phyloP scores from a whole-genome alignment of 495 filamentous ascomycete species.

The Penicillium crystallinum region DNA sequence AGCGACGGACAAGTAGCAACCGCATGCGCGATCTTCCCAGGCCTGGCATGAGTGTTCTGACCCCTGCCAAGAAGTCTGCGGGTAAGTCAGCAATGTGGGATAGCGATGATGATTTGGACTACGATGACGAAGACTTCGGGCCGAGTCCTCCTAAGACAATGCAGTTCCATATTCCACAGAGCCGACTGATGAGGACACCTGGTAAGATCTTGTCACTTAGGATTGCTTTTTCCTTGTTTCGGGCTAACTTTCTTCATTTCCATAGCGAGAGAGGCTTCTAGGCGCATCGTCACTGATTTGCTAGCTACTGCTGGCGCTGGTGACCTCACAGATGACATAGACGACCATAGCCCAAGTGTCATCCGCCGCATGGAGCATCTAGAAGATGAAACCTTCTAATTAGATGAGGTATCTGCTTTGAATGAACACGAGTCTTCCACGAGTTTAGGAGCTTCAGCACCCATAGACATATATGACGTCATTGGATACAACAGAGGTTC shows the following conservation, averaged over 20 bases:
- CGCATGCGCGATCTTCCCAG: constrained; percentile 42
- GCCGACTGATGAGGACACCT: constrained; percentile 83
- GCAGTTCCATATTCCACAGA: constrained; percentile 88
- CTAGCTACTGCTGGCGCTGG: constrained; percentile 66
- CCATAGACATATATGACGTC: background rate
- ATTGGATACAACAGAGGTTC: background rate
- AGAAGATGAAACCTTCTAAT: constrained; percentile 67
- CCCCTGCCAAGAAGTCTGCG: constrained; percentile 45
- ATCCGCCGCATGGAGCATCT: constrained; percentile 61
- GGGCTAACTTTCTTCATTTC: background rate
- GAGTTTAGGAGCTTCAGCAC: too few species aligned
- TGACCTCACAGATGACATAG: constrained; percentile 41
- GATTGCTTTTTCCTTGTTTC: background rate
- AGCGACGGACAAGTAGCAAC: constrained; percentile 32
- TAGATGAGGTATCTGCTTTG: background rate
- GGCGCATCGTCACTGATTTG: constrained; percentile 86
- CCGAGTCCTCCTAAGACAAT: constrained; percentile 96
- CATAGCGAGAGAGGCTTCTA: constrained; percentile 81
- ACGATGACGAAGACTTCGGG: constrained; percentile 54
- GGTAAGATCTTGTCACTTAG: constrained; percentile 49
- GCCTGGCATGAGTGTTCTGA: constrained; percentile 77
- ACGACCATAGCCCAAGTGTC: constrained; percentile 68
- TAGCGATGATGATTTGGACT: constrained; percentile 56
- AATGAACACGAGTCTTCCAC: too few species aligned
- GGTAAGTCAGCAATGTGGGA: constrained; percentile 51